Percentiles rank a stretch among this genome's conserved stretches.
phyloP scores from a whole-genome alignment of 345 rosid genomes.

The Hibiscus mutabilis region DNA sequence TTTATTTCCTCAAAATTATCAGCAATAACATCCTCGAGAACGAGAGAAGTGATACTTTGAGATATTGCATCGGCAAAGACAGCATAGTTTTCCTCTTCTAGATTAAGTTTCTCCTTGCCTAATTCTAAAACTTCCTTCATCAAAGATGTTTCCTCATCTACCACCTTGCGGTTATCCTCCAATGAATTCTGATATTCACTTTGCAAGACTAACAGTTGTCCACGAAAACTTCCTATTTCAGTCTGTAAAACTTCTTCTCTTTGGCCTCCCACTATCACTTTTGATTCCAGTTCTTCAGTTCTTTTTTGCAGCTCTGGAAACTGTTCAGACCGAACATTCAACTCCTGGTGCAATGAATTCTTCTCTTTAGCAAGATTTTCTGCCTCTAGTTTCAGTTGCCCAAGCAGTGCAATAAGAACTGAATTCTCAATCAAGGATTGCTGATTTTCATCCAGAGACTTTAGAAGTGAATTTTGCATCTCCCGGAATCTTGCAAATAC shows the following conservation, averaged over 20 bases:
- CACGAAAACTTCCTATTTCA: slow-evolving; percentile 43
- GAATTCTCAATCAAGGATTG: slow-evolving; percentile 43
- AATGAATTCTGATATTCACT: slow-evolving; percentile 35
- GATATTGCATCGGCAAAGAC: slow-evolving; percentile 44
- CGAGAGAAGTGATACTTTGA: slow-evolving; percentile 45
- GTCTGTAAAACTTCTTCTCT: slow-evolving; percentile 51
- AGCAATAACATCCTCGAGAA: slow-evolving; percentile 39
- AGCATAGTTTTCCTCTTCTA: slow-evolving; percentile 58
- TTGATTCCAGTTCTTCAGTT: slow-evolving; percentile 41
- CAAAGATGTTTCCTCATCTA: slow-evolving; percentile 45
- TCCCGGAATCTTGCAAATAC: slow-evolving; percentile 43
- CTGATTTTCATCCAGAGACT: slow-evolving; percentile 52
- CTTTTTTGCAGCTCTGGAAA: slow-evolving; percentile 37
- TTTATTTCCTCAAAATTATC: slow-evolving; percentile 42
- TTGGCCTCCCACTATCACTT: slow-evolving; percentile 41
- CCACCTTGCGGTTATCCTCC: slow-evolving; percentile 39
- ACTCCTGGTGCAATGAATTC: slow-evolving; percentile 38
- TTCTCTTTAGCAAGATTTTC: slow-evolving; percentile 41
- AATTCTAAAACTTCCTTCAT: slow-evolving; percentile 32
- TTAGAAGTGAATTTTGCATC: slow-evolving; percentile 40
- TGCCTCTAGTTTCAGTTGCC: slow-evolving; percentile 57
- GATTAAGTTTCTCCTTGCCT: slow-evolving; percentile 37
- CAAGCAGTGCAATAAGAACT: slow-evolving; percentile 53
- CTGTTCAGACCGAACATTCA: slow-evolving; percentile 37
- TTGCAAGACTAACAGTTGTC: slow-evolving; percentile 38